Evolutionary conservation across 2,329 filamentous ascomycete species (phyloP), one percentile per base, ranked within the genome.

Genomic region (Aspergillus novofumigatus): DNA sequence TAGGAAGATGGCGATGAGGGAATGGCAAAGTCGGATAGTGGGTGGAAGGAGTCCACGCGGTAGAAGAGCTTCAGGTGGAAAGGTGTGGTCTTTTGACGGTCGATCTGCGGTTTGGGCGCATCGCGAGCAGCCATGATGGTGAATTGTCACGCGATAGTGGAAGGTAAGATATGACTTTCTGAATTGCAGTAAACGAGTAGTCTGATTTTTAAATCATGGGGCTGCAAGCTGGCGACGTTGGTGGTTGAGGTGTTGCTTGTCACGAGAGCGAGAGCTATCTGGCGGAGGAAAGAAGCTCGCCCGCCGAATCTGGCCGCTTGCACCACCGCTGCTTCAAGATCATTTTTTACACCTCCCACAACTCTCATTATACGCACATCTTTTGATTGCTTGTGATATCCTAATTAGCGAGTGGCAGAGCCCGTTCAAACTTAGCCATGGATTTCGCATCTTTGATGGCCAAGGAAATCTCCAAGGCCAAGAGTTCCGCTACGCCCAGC

Each of bases 371-470:
- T 4, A 4, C 44, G 10, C 21, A 7, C 20, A n/a, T 20, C 3
- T 20, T 9, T 44, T 20, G 17, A 21, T n/a, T 21, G 10, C 21
- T 5, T 6, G 6, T 21, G 3, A 2, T 0, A 44, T 3, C 4
- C 8, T 25, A 23, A 3, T 17, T 17, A 17, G 32, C 14, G 44
- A 4, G 10, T n/a, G 21, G 7, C 10, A 35, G 3, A 20, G 9
- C n/a, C 6, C 8, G 21, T 32, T 10, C 32, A 29, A 20, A 45
- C 45, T 35, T 57, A 70, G 80, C 60, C 64, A 99, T 99, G 94
- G 92, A 99, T 76, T 99, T 99, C 79, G 92, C 92, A 59, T 85
- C 91, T 38, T 80, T 99, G 50, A 96, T 99, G 91, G 86, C 90
- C 68, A 89, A 91, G 71, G 92, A 96, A 76, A 94, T 99, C 69